Evolutionary conservation across 2,329 filamentous ascomycete genomes (phyloP).

Genomic region (Botrytis fragariae): DNA sequence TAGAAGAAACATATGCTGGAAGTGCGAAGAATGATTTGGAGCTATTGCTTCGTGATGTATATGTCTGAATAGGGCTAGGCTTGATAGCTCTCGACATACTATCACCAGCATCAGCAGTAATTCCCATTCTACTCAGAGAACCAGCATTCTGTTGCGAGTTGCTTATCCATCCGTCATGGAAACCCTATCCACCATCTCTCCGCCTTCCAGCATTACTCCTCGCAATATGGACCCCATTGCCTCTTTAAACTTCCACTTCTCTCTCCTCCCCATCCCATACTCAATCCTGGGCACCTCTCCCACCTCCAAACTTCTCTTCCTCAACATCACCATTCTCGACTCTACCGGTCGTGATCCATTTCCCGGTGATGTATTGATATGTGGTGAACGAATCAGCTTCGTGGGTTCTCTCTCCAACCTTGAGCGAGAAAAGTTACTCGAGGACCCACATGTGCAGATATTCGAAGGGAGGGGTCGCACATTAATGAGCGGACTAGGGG

Average conservation of each 20-base stretch:
- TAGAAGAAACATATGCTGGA: too few species aligned
- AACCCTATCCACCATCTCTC: neutral
- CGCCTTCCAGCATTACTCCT: neutral
- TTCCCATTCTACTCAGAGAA: neutral
- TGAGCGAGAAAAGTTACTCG: too few species aligned
- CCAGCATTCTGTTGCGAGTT: neutral
- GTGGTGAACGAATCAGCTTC: neutral
- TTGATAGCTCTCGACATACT: neutral
- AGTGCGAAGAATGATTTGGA: neutral
- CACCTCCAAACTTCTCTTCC: neutral
- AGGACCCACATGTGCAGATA: neutral
- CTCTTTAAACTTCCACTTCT: neutral
- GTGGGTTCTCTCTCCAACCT: neutral
- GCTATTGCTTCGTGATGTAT: neutral
- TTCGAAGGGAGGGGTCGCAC: conserved; percentile 38
- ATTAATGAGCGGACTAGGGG: conserved; percentile 49
- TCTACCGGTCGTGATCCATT: neutral
- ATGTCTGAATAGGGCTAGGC: neutral
- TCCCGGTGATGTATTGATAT: neutral
- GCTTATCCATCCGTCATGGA: neutral
- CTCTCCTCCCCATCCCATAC: neutral
- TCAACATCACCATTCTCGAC: neutral
- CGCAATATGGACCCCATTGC: neutral
- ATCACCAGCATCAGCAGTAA: neutral
- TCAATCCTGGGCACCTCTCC: neutral